These are phyloP conservation scores for Verticillium alfalfae DNA, from an alignment of 2,329 filamentous ascomycete species.

Conservation along the genomic window DNA sequence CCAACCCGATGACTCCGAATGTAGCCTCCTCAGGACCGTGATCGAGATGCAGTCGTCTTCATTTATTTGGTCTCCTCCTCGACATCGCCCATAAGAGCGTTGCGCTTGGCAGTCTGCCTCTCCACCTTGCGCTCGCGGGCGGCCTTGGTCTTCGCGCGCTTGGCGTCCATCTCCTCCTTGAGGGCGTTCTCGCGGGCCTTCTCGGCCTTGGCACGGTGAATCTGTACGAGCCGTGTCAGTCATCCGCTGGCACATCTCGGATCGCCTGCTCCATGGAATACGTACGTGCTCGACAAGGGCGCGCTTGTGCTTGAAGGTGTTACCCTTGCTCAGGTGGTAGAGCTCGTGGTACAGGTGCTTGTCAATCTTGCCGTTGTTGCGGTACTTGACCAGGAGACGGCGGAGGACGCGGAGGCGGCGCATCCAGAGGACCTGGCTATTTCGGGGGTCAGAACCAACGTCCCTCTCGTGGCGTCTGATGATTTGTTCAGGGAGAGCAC, in stretches of 20 bases:
- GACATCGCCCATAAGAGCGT: slow-evolving; percentile 71
- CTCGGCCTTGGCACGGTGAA: slow-evolving; percentile 99
- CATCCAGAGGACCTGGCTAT: slow-evolving; percentile 98
- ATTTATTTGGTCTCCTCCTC: slow-evolving; percentile 47
- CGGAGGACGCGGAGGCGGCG: slow-evolving; percentile 98
- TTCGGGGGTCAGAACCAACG: slow-evolving; percentile 11
- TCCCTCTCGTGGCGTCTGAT: not conserved
- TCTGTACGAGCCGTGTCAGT: slow-evolving; percentile 49
- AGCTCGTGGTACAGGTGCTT: slow-evolving; percentile 99
- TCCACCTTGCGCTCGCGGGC: slow-evolving; percentile 97
- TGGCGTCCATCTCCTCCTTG: slow-evolving; percentile 99
- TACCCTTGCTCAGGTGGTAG: slow-evolving; percentile 99
- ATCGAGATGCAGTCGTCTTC: slow-evolving; percentile 25
- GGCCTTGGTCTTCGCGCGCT: slow-evolving; percentile 99
- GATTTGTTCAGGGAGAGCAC: slow-evolving; percentile 22
- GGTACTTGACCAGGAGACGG: slow-evolving; percentile 99
- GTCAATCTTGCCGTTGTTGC: slow-evolving; percentile 99
- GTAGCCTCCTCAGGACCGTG: slow-evolving; percentile 46
- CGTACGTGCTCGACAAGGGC: slow-evolving; percentile 99
- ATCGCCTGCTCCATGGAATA: slow-evolving; percentile 23
- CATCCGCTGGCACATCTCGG: too few relatives aligned
- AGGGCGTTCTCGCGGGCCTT: slow-evolving; percentile 91
- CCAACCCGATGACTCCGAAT: slow-evolving; percentile 57
- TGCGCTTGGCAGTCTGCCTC: slow-evolving; percentile 86
- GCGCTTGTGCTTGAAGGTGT: slow-evolving; percentile 99